Base-by-base conservation (phyloP, 352 stramenopile genomes). In the Globisporangium echinulatum region DNA sequence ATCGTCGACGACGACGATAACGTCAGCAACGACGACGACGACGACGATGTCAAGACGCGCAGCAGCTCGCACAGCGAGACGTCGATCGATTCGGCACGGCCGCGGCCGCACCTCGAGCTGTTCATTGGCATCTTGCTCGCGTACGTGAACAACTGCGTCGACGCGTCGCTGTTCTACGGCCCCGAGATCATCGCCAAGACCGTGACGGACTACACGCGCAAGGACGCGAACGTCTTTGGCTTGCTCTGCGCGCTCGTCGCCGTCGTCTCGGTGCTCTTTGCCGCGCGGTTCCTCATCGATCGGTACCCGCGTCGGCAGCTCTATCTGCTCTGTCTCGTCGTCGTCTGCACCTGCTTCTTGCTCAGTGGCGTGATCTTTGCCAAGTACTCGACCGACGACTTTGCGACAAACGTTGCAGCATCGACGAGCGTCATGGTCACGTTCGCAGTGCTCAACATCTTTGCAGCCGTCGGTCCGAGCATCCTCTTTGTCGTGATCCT, bases 101-200 rank as follows among this genome's bases (percentile, higher is more conserved):
- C 55, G 37, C 73, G 64, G 11, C 75, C 78, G 38, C 71, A 72
- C 11, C 63, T 88, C n/a, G 81, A 92, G 55, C 80, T 95, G 10
- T 51, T 73, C 47, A 84, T 92, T 19, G 85, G 85, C 17, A 79
- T 95, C 14, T 49, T 93, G 52, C 69, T 93, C 11, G 85, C 85
- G 2, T 93, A 91, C 63, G 84, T 90, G 40, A 93, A 95, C 69
- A 95, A 95, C 65, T 95, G 81, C 55, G 81, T 95, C 25, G 83
- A 93, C 61, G 79, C 82, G 11, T 91, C 82, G 62, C 79, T 94
- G n/a, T 94, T 94, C 59, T 94, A 94, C 64, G 85, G 85, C 1
- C 85, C 85, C 0, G 70, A 85, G 67, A 93, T 94, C 63, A 82
- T 94, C 52, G 77, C 83, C 54, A 87, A 85, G 58, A 80, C 82